Evolutionary conservation across 139 green algal species (phyloP), one percentile per base, ranked within the genome.

Genomic region (Penium margaritaceum): DNA sequence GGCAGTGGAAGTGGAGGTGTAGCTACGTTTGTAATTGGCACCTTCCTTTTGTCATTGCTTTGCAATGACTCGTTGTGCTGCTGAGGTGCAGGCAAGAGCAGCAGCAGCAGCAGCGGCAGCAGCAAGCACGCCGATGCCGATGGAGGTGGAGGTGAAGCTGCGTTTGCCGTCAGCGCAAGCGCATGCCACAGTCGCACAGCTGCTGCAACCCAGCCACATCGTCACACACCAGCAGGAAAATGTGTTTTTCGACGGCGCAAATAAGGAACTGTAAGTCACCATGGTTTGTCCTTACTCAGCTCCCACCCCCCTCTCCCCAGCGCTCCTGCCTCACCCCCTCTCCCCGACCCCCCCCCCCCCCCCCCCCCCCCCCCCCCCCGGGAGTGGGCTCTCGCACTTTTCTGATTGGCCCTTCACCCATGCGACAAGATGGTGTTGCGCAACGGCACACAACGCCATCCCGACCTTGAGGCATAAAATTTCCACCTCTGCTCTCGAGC

Each of bases 91-190:
- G 47, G 47, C 47, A 24, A 24, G 36, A 67, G 5, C 35, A 0
- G 36, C 60, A 24, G 36, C 34, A 24, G 35, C 1, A 43, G n/a
- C 33, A 21, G 34, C 33, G 64, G 3, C 17, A 66, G 68, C 35
- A 24, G 36, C 14, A 24, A 24, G 36, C 0, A 62, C 27, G 12
- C 29, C n/a, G 35, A 21, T 35, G 7, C 29, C 29, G 33, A 71
- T 71, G 69, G 82, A 96, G 86, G 89, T 96, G 0, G 91, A 96
- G 77, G 81, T 96, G 21, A 96, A 96, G 84, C 85, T 96, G 38
- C 80, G 90, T 1, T 74, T 96, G 34, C 81, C 85, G 2, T 75
- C 86, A 68, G 70, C 53, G 17, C 85, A 77, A 3, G 85, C 85
- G 19, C 87, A 92, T 62, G 81, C 82, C 34, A 81, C 81, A 61